Conservation (phyloP, 192 early-diverging fungal genomes). For the Coemansia sp. region DNA sequence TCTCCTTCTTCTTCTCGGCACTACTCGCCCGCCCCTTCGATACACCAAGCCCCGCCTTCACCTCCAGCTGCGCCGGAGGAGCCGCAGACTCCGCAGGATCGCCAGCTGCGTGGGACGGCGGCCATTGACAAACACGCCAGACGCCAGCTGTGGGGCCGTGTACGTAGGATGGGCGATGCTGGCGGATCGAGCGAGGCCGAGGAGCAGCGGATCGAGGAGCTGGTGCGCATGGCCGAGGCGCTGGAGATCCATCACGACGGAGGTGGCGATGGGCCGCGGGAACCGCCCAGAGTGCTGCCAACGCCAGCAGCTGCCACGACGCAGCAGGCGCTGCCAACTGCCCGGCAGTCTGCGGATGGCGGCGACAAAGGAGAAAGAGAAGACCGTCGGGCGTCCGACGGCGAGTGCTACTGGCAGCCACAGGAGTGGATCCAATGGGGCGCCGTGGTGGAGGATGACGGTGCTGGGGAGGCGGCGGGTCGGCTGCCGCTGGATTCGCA, state of each 20-base stretch:
- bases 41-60: background rate
- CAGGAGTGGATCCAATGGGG: slow-evolving; percentile 44
- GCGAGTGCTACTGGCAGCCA: slow-evolving; percentile 16
- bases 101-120: slow-evolving; percentile 3
- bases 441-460: background rate
- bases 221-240: slow-evolving; percentile 33
- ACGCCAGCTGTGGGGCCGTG: slow-evolving; percentile 25
- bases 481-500: background rate
- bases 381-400: background rate
- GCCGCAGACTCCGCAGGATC: background rate
- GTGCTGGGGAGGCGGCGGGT: background rate
- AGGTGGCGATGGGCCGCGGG: background rate
- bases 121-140: slow-evolving; percentile 25
- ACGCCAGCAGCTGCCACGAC: background rate
- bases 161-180: background rate
- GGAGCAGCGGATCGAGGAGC: slow-evolving; percentile 18
- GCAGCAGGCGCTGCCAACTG: no score
- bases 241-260: background rate
- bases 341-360: no score
- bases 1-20: no score
- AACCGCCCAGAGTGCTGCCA: slow-evolving; percentile 4
- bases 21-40: background rate
- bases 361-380: background rate
- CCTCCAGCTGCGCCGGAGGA: background rate
- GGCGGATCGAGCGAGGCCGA: slow-evolving; percentile 2